Base-by-base conservation (phyloP, 768 basidiomycete species). In the Russula emetica region DNA sequence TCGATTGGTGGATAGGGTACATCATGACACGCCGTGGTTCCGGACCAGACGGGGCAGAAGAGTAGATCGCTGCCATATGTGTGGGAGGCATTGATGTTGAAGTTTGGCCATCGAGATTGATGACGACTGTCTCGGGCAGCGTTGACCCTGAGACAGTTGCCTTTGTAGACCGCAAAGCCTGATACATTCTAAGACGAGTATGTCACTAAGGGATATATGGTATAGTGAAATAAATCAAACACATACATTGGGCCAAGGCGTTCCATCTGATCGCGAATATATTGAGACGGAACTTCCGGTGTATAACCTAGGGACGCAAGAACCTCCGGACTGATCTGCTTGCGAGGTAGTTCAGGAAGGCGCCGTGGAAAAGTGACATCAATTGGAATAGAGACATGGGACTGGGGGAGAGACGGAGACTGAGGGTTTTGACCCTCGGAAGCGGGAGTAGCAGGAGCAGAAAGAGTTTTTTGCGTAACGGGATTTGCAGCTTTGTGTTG, bases 1-100 rank as follows among this genome's bases (percentile, higher is more conserved):
- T 78, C 57, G 90, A 74, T 38, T 83, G 82, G 74, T 93, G 90
- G 13, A 83, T 80, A 5, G 91, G 85, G 67, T 82, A 85, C 58
- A 92, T 53, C 32, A 54, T 64, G 20, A 69, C 62, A 3, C 62
- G 56, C 9, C 60, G 59, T n/a, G 53, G 53, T 22, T 59, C 58
- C 42, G 59, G 38, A 11, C 32, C 28, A 24, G 68, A 55, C 5
- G 67, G 55, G 1, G 60, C 55, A 42, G 64, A 65, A 0, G 68
- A 67, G 40, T 64, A 69, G 28, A 69, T 66, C 32, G 68, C 68
- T 8, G 40, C 56, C 62, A 67, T 64, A 24, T 69, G 68, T 11
- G 68, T 69, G 13, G 68, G 68, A 20, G 53, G 58, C 45, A 53
- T 24, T 24, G 45, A 22, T 3, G 57, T 32, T 11, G 52, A 26